Base-by-base conservation (phyloP, 176 grass and related monocot genomes). In the Elaeis guineensis region DNA sequence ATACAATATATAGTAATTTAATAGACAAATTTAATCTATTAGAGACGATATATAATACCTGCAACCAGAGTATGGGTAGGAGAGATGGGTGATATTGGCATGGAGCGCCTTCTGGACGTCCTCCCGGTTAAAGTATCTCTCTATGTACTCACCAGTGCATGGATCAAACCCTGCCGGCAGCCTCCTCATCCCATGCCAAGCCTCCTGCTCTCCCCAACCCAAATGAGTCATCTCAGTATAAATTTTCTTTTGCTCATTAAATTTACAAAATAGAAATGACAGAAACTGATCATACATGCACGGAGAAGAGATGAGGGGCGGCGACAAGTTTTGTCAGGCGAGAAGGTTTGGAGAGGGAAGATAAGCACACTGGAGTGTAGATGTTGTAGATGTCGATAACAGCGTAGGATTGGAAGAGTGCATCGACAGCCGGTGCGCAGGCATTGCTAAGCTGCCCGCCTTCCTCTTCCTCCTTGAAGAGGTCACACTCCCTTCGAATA, bases 311-410 rank as follows among this genome's bases (percentile, higher is more conserved):
- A 8, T 62, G 74, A 4, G 91, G 86, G 22, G 91, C 86, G 20
- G 78, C 60, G 77, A 85, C 61, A 22, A 96, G 77, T 39, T 77
- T n/a, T 22, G 58, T 25, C 21, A 6, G 8, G 5, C 4, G 49
- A 17, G 22, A 0, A 58, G 77, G 75, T 35, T 60, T 5, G 48
- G 65, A 44, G 50, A 79, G 50, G 23, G 66, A 68, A 11, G 72
- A 73, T 22, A 90, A 75, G 72, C 91, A 96, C 26, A 72, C 63
- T 0, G 91, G 91, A 7, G 83, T 78, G 68, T 96, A 96, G 75
- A 96, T 96, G 80, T 86, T 96, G 83, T 96, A 96, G 53, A 96
- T 96, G 65, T 96, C 91, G 51, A 96, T 96, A 61, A 87, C 86
- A 35, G 82, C 75, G 55, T 80, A 96, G 69, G 91, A 83, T 7